phyloP scores from a whole-genome alignment of 2,329 filamentous ascomycete species.

The Talaromyces sp. region DNA sequence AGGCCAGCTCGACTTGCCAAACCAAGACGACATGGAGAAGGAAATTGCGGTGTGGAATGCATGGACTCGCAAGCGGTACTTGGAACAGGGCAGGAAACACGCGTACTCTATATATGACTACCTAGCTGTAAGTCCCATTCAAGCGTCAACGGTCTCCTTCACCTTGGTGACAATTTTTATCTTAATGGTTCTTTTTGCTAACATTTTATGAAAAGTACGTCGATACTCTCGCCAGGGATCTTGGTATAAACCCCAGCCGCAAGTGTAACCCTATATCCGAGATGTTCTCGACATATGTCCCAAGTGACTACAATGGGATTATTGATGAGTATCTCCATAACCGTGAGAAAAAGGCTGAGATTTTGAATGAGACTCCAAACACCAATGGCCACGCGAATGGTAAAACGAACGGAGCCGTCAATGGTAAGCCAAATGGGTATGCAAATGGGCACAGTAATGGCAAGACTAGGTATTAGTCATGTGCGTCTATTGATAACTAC shows the following conservation, averaged over 20 bases:
- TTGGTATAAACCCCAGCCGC: conserved; percentile 25
- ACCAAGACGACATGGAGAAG: neutral
- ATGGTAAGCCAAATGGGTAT: neutral
- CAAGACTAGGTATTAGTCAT: neutral
- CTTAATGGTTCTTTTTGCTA: neutral
- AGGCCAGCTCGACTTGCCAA: neutral
- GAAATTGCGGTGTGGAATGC: conserved; percentile 5
- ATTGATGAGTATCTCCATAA: conserved; percentile 25
- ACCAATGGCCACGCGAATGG: neutral
- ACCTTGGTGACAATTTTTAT: neutral
- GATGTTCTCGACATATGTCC: conserved; percentile 25
- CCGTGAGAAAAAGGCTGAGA: neutral
- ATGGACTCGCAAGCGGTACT: conserved; percentile 3
- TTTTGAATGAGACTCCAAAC: neutral
- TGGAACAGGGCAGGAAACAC: conserved; percentile 5
- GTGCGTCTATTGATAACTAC: neutral
- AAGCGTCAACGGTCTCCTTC: neutral
- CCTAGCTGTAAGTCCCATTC: neutral
- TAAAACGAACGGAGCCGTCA: neutral
- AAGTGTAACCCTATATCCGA: conserved; percentile 29
- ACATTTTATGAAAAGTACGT: conserved; percentile 23
- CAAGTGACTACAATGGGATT: conserved; percentile 26
- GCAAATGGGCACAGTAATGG: neutral
- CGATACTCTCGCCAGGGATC: conserved; percentile 26
- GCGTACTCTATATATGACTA: conserved; percentile 1